Conservation (phyloP, 139 green algal genomes). For the Prasinococcaceae sp. region DNA sequence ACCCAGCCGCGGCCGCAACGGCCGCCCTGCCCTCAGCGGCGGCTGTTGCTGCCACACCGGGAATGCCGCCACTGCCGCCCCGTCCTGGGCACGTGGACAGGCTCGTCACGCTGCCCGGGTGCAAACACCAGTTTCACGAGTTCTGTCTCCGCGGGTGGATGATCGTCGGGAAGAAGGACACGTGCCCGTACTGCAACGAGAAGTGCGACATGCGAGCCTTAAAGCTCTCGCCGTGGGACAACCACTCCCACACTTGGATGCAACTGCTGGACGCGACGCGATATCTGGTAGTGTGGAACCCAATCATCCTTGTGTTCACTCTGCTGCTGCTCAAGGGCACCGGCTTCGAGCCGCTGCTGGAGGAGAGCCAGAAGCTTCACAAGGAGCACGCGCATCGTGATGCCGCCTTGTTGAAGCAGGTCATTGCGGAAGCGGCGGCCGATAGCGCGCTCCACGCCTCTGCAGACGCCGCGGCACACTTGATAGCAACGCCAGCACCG, state of each 20-base stretch:
- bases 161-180: slow-evolving; percentile 14
- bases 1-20: too few species aligned
- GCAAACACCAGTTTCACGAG: slow-evolving; percentile 11
- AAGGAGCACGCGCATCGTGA: too few species aligned
- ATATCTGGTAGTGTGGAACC: slow-evolving; percentile 15
- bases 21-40: not conserved
- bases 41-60: not conserved
- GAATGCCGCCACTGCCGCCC: not conserved
- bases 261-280: slow-evolving; percentile 7
- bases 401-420: too few species aligned
- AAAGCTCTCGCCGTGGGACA: slow-evolving; percentile 4
- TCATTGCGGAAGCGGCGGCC: too few species aligned
- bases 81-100: not conserved
- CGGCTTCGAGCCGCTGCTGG: too few species aligned
- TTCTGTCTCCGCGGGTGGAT: slow-evolving; percentile 12
- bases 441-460: too few species aligned
- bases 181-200: slow-evolving; percentile 8
- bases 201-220: not conserved
- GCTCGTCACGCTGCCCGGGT: slow-evolving; percentile 1
- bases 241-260: slow-evolving; percentile 1
- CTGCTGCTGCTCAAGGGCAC: not conserved
- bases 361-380: too few species aligned
- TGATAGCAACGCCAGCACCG: too few species aligned
- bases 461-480: too few species aligned
- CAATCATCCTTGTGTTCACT: slow-evolving; percentile 6